Evolutionary conservation across 768 basidiomycete genomes (phyloP), one percentile per base, ranked within the genome.

Genomic region (Tulasnella sp.): DNA sequence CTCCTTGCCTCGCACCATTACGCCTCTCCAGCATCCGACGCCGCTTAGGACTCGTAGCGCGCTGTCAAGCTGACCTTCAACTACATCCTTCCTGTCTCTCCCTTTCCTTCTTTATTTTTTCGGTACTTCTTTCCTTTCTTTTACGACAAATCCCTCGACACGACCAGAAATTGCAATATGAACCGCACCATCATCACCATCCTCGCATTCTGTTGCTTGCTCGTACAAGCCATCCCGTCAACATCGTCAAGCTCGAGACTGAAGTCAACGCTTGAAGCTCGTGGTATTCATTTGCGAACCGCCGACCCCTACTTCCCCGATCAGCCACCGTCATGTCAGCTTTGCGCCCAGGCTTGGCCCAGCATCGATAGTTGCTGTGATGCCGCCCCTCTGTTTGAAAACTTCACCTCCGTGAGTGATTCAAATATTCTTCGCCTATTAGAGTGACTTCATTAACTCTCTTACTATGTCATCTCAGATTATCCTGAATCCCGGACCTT

Each of bases 401-500:
- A 89, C 78, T 81, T 87, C 76, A 79, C 83, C 14, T 83, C 81
- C 79, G 87, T 88, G 64, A 68, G 83, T 77, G 26, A 12, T 11
- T 64, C 35, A 65, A 12, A 12, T 16, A 5, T 41, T 1, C 7
- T 41, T 26, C 34, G 17, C 62, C 42, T 47, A 16, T 47, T 64
- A 39, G n/a, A 40, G 5, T 5, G 22, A 29, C 1, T 11, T 44
- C 34, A 29, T 47, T 16, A 32, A n/a, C 32, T 9, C 29, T 52
- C 26, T 64, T 67, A 29, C 34, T 35, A 34, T n/a, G 32, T 29
- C 36, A 35, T 34, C 16, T 52, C 39, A 89, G 88, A 81, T 89
- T 75, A 83, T 89, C 62, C 86, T 86, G 75, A 88, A 89, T 74
- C 88, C 88, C 1, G 84, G 86, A 35, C 85, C 84, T 1, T 89